These are phyloP conservation scores for Floccularia luteovirens DNA, from an alignment of 768 basidiomycete species.

Conservation along the genomic window DNA sequence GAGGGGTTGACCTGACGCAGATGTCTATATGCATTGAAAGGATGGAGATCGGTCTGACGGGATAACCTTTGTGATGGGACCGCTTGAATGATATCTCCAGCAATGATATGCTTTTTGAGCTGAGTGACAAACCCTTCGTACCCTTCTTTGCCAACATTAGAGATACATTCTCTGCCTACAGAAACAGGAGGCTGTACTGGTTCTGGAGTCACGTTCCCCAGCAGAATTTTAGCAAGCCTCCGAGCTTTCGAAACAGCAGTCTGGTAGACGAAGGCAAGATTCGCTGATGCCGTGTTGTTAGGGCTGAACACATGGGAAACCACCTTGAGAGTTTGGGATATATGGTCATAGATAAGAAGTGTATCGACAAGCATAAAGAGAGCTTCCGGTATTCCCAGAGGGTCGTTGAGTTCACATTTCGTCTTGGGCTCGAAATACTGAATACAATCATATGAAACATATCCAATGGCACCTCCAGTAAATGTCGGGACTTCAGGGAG, in stretches of 20 bases:
- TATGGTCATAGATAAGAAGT: conserved; percentile 93
- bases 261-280: conserved; percentile 81
- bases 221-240: conserved; percentile 66
- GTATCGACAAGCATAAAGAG: conserved; percentile 97
- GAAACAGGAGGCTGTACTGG: conserved; percentile 58
- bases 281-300: conserved; percentile 52
- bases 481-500: conserved; percentile 91
- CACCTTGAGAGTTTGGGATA: conserved; percentile 90
- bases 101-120: conserved; percentile 90
- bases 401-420: conserved; percentile 63
- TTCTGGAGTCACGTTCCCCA: conserved; percentile 48
- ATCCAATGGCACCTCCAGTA: conserved; percentile 96
- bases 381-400: conserved; percentile 86
- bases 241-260: conserved; percentile 80
- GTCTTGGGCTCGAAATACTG: conserved; percentile 97
- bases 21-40: conserved; percentile 95
- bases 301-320: conserved; percentile 95
- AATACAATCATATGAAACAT: conserved; percentile 94
- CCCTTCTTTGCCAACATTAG: conserved; percentile 90
- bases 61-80: conserved; percentile 92
- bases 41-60: conserved; percentile 81
- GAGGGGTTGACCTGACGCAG: conserved; percentile 94
- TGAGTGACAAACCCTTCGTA: conserved; percentile 89
- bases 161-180: conserved; percentile 62
- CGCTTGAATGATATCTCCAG: conserved; percentile 98